These are phyloP conservation scores for Colletotrichum incanum DNA, from an alignment of 2,329 filamentous ascomycete species.

Conservation along the genomic window DNA sequence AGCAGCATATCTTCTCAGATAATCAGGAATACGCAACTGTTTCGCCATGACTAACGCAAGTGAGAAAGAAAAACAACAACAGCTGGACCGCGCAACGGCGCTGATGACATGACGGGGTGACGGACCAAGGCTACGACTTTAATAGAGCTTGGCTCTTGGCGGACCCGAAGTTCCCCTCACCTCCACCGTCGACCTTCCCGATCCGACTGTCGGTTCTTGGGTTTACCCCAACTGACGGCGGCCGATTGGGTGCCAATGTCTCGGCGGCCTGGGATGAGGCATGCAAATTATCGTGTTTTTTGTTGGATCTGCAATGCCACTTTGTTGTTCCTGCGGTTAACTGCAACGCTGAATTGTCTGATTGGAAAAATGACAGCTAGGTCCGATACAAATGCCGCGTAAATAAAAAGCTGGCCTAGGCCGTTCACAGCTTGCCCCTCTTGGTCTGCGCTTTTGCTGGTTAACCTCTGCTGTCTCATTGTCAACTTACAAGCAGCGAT, in stretches of 20 bases:
- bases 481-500: slow-evolving; percentile 16
- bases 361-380: too few relatives aligned
- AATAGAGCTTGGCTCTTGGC: slow-evolving; percentile 41
- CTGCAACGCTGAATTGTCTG: background rate
- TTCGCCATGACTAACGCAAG: background rate
- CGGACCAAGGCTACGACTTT: slow-evolving; percentile 9
- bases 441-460: too few relatives aligned
- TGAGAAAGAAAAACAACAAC: too few relatives aligned
- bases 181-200: slow-evolving; percentile 36
- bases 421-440: too few relatives aligned
- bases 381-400: background rate
- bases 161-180: slow-evolving; percentile 35
- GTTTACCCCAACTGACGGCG: slow-evolving; percentile 9
- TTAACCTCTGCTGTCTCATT: background rate
- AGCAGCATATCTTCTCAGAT: background rate
- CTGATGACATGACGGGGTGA: slow-evolving; percentile 18
- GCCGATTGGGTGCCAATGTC: slow-evolving; percentile 30
- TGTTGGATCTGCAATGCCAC: slow-evolving; percentile 3
- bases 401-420: background rate
- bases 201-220: slow-evolving; percentile 32
- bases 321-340: background rate
- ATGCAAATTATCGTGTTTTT: slow-evolving; percentile 22
- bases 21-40: background rate
- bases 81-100: background rate
- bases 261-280: slow-evolving; percentile 37